Evolutionary conservation across 2,329 filamentous ascomycete genomes (phyloP), one percentile per base, ranked within the genome.

Genomic region (Ceratocystis alfenasii): DNA sequence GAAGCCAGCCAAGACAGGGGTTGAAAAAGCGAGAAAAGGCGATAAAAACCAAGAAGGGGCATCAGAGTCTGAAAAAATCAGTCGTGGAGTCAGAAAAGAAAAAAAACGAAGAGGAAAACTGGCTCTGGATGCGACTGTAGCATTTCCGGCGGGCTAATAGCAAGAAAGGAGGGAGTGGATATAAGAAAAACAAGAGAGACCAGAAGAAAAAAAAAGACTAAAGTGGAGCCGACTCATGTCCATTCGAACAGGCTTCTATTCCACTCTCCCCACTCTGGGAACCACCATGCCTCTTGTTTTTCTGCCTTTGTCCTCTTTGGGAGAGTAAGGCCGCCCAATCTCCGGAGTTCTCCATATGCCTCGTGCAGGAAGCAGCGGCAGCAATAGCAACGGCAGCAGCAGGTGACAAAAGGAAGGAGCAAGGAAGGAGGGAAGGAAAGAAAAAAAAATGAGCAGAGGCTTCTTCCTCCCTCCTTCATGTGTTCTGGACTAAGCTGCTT

Each of bases 271-370:
- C n/a, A 50, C 46, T 50, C 7, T 50, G 3, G 3, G 36, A 41
- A 4, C 36, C 3, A 12, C 36, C 10, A 41, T 12, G 8, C 7
- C 41, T 25, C 44, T 46, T 20, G 61, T 20, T 15, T 61, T 17
- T 55, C 8, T 57, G 20, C 50, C 25, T 15, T 30, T 57, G 15
- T 2, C 30, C 10, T 57, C 28, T 30, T 57, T 30, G 22, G 22
- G 17, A 17, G 22, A 30, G 20, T 57, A 33, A 17, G 53, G 22
- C 53, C 53, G 53, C 25, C 22, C 53, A 57, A 57, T 57, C 53
- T 57, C 53, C 53, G 53, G 53, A 57, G 22, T 57, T 57, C 22
- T 57, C 53, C 53, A 57, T 57, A n/a, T 28, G 53, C 53, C 30
- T 30, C 12, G 53, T 33, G 25, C 53, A 33, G 30, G 6, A 33